Percentiles rank a stretch among this genome's conserved stretches.
phyloP scores from a whole-genome alignment of 768 basidiomycete species.

The Coprinopsis marcescibilis region DNA sequence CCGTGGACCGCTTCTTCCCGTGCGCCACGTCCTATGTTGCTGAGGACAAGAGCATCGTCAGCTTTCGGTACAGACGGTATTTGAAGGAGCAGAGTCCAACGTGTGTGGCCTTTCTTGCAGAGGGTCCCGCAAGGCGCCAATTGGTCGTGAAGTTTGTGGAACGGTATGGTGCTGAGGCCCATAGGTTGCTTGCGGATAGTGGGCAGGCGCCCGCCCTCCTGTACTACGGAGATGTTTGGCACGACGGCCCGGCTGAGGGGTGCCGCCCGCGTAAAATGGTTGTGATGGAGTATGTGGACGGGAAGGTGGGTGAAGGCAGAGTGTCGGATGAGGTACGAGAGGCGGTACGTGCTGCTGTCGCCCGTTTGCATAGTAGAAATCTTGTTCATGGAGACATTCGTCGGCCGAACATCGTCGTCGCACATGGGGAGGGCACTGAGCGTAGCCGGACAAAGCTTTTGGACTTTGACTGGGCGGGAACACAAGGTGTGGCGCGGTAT shows the following conservation, averaged over 20 bases:
- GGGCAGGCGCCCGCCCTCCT: background rate
- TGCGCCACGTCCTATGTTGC: conserved; percentile 15
- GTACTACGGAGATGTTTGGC: background rate
- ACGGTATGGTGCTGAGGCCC: conserved; percentile 5
- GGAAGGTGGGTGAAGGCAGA: background rate
- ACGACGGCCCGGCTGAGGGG: background rate
- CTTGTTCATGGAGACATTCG: conserved; percentile 17
- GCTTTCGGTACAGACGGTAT: conserved; percentile 11
- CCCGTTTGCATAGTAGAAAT: conserved; percentile 9
- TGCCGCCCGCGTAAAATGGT: conserved; percentile 10
- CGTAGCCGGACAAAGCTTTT: conserved; percentile 11
- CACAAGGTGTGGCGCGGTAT: conserved; percentile 12
- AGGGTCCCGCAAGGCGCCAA: conserved; percentile 7
- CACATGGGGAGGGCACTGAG: background rate
- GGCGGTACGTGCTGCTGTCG: background rate
- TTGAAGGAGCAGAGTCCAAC: background rate
- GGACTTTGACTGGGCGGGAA: conserved; percentile 17
- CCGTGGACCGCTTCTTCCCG: conserved; percentile 22
- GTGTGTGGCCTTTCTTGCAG: conserved; percentile 17
- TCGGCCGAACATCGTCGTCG: conserved; percentile 14
- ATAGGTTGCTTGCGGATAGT: background rate
- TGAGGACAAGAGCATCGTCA: background rate
- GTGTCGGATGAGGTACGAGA: background rate
- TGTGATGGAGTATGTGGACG: conserved; percentile 14
- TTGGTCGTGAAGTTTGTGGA: conserved; percentile 29